Conservation (phyloP, 768 basidiomycete species). For the Galerina sulciceps region DNA sequence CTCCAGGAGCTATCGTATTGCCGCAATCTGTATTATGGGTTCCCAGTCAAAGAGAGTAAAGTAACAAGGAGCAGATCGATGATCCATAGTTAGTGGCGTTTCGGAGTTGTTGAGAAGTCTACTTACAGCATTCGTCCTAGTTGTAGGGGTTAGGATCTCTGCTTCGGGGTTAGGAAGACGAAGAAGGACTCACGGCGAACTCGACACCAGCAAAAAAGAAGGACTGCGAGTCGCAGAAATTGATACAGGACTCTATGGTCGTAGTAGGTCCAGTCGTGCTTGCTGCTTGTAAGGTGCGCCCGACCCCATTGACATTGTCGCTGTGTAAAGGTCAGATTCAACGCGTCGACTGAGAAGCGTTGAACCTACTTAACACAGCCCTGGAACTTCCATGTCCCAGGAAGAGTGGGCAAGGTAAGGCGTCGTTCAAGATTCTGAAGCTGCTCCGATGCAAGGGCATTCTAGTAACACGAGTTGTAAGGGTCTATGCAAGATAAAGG, state of each 20-base stretch:
- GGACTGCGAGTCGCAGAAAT: conserved; percentile 45
- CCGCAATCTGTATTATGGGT: conserved; percentile 57
- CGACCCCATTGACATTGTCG: conserved; percentile 55
- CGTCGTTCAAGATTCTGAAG: conserved; percentile 34
- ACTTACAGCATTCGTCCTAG: conserved; percentile 36
- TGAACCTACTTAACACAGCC: conserved; percentile 65
- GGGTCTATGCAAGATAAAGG: not conserved
- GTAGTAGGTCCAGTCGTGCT: conserved; percentile 51
- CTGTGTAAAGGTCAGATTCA: conserved; percentile 4
- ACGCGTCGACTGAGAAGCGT: not conserved
- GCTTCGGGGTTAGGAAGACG: not conserved
- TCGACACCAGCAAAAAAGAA: conserved; percentile 78
- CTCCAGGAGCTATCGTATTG: conserved; percentile 52
- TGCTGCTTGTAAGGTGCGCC: conserved; percentile 60
- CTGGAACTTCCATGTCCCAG: conserved; percentile 59
- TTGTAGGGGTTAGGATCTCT: not conserved
- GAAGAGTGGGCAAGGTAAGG: conserved; percentile 48
- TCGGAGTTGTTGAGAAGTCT: conserved; percentile 1
- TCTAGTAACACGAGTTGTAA: not conserved
- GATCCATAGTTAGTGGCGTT: not conserved
- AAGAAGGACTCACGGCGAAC: conserved; percentile 37
- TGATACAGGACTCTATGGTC: conserved; percentile 61
- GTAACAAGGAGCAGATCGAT: conserved; percentile 4
- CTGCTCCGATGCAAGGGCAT: conserved; percentile 15
- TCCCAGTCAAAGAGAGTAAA: not conserved